These are phyloP conservation scores for Exserohilum rostratum DNA, from an alignment of 2,329 filamentous ascomycete species.

Conservation along the genomic window DNA sequence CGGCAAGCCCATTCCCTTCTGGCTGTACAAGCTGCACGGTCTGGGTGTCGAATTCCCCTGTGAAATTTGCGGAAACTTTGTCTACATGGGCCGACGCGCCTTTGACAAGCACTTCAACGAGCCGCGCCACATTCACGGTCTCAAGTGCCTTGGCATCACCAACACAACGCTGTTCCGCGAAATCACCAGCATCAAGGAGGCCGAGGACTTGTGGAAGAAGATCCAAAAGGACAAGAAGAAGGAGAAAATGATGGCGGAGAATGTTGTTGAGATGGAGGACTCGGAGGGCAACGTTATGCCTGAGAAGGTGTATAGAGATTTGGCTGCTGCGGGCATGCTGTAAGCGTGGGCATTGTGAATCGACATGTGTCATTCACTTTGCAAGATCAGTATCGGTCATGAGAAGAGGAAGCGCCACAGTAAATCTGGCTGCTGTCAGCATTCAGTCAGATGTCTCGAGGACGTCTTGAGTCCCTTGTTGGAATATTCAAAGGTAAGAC, in stretches of 20 bases:
- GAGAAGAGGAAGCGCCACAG: background rate
- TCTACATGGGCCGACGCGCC: slow-evolving; percentile 95
- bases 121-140: slow-evolving; percentile 85
- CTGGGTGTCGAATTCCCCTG: slow-evolving; percentile 93
- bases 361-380: background rate
- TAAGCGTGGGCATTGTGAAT: slow-evolving; percentile 17
- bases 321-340: slow-evolving; percentile 84
- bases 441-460: no score
- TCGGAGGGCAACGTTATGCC: slow-evolving; percentile 98
- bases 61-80: slow-evolving; percentile 96
- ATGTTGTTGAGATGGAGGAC: slow-evolving; percentile 98
- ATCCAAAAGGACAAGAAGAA: slow-evolving; percentile 84
- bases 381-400: background rate
- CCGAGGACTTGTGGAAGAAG: slow-evolving; percentile 88
- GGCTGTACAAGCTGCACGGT: slow-evolving; percentile 96
- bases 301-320: slow-evolving; percentile 94
- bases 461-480: no score
- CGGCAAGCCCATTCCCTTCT: slow-evolving; percentile 98
- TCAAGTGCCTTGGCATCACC: slow-evolving; percentile 92
- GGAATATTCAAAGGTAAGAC: no score
- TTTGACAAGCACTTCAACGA: slow-evolving; percentile 99
- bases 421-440: no score
- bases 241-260: slow-evolving; percentile 75
- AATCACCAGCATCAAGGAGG: slow-evolving; percentile 91
- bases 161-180: slow-evolving; percentile 91